phyloP scores from a whole-genome alignment of 2,329 filamentous ascomycete genomes.

The Penicillium sp. region DNA sequence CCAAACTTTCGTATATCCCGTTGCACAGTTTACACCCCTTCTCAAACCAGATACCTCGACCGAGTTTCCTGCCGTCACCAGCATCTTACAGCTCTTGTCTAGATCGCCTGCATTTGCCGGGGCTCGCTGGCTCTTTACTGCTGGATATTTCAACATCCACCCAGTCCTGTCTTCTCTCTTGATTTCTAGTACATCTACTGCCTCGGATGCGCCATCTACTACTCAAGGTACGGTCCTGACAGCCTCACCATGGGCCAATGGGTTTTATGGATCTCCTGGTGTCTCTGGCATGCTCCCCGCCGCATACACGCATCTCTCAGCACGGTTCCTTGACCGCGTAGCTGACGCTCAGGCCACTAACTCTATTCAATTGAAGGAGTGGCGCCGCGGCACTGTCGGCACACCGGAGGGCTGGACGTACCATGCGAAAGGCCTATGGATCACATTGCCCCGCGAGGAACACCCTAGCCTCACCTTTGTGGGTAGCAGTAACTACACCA shows the following conservation, averaged over 20 bases:
- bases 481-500: conserved; percentile 93
- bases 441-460: conserved; percentile 56
- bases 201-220: conserved; percentile 25
- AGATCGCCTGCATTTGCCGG: conserved; percentile 54
- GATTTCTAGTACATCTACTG: conserved; percentile 58
- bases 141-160: conserved; percentile 97
- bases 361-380: conserved; percentile 73
- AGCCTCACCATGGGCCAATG: conserved; percentile 87
- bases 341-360: conserved; percentile 48
- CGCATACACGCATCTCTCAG: conserved; percentile 83
- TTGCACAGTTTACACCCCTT: conserved; percentile 82
- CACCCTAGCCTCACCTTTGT: conserved; percentile 74
- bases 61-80: conserved; percentile 74
- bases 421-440: conserved; percentile 93
- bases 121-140: conserved; percentile 90
- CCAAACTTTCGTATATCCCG: conserved; percentile 75
- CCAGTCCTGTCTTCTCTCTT: conserved; percentile 74
- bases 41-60: conserved; percentile 75
- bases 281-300: conserved; percentile 85
- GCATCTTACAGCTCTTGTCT: conserved; percentile 64
- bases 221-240: conserved; percentile 76
- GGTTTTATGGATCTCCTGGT: conserved; percentile 83
- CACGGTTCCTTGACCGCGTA: conserved; percentile 67
- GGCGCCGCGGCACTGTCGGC: conserved; percentile 74
- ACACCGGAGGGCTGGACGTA: conserved; percentile 89